phyloP scores from a whole-genome alignment of 306 rosid species.

The Quercus rubra region DNA sequence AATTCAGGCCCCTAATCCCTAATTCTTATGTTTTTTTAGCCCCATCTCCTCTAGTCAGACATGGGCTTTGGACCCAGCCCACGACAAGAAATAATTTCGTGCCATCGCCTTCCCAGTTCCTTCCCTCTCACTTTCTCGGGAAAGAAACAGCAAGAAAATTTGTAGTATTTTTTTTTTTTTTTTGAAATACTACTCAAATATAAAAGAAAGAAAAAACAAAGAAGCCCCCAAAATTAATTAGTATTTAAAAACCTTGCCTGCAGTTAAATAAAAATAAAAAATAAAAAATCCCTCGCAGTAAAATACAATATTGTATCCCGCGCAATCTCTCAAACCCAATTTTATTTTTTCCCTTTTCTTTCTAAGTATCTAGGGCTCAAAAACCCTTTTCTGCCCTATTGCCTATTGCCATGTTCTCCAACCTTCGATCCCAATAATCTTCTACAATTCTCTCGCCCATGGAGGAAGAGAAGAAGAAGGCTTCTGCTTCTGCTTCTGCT shows the following conservation, averaged over 20 bases:
- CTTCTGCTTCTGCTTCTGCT: conserved; percentile 16
- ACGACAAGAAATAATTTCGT: conserved; percentile 17
- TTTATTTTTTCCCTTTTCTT: not conserved
- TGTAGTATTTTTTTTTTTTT: not conserved
- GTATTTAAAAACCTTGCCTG: not conserved
- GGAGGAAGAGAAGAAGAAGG: conserved; percentile 51
- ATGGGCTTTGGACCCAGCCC: conserved; percentile 31
- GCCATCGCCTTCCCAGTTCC: conserved; percentile 15
- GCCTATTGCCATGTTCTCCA: conserved; percentile 22
- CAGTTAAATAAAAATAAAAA: conserved; percentile 9
- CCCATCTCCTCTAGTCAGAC: not conserved
- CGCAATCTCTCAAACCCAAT: conserved; percentile 26
- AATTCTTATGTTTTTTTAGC: too few species aligned
- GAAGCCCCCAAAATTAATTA: not conserved
- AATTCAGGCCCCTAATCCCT: not conserved
- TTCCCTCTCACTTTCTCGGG: conserved; percentile 35
- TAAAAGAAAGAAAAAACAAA: too few species aligned
- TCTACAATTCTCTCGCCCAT: conserved; percentile 19
- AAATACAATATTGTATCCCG: conserved; percentile 34
- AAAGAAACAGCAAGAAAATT: conserved; percentile 37
- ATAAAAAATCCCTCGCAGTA: conserved; percentile 22
- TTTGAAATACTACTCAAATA: not conserved
- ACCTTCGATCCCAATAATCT: conserved; percentile 18
- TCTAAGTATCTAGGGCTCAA: conserved; percentile 36
- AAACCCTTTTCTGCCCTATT: not conserved